A percentile compares a stretch with the other conserved stretches of the same genome.
Evolutionary conservation across 352 stramenopile species (phyloP).

Genomic region (Aphanomyces cochlioides): DNA sequence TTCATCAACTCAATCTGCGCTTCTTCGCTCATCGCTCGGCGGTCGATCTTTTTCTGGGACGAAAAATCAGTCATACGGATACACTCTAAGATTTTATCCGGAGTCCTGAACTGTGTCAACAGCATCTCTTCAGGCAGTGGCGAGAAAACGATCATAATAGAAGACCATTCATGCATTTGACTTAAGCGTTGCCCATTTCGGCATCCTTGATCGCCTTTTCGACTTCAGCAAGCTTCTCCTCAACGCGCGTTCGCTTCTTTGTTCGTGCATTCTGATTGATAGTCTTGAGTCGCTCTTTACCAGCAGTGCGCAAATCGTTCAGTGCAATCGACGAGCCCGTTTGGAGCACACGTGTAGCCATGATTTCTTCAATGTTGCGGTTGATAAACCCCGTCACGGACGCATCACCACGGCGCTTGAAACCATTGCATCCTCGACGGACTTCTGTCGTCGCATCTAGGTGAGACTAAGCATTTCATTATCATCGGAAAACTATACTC

Average conservation of each 20-base stretch:
- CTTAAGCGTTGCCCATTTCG: slow-evolving; percentile 17
- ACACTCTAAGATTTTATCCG: background rate
- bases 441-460: slow-evolving; percentile 79
- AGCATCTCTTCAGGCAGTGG: background rate
- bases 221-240: slow-evolving; percentile 72
- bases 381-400: slow-evolving; percentile 81
- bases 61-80: background rate
- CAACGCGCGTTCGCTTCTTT: slow-evolving; percentile 83
- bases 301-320: slow-evolving; percentile 58
- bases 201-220: slow-evolving; percentile 71
- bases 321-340: slow-evolving; percentile 55
- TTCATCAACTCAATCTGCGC: slow-evolving; percentile 20
- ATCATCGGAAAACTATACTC: slow-evolving; percentile 48
- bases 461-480: background rate
- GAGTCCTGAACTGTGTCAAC: background rate
- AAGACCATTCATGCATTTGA: background rate
- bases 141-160: no score
- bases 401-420: slow-evolving; percentile 75
- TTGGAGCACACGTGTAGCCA: slow-evolving; percentile 79
- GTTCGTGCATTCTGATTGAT: slow-evolving; percentile 76
- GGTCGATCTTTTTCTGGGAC: background rate
- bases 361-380: slow-evolving; percentile 85
- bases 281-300: slow-evolving; percentile 81
- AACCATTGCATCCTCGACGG: slow-evolving; percentile 58
- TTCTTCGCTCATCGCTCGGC: background rate